Conservation (phyloP, 306 rosid genomes). For the Sesbania bispinosa region DNA sequence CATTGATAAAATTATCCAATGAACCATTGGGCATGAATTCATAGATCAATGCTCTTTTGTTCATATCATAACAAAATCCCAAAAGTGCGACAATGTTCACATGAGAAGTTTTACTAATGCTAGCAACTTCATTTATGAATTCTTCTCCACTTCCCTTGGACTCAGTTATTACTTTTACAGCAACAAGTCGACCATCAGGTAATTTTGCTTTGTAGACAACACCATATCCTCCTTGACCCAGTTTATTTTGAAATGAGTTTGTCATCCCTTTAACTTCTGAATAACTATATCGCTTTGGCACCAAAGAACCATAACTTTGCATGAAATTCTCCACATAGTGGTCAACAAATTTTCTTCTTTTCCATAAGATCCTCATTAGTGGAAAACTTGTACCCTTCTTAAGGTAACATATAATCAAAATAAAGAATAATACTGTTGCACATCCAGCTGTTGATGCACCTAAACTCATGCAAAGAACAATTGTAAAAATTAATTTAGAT, state of each 20-base stretch:
- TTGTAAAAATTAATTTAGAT: too few species aligned
- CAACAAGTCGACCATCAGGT: constrained; percentile 33
- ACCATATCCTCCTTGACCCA: constrained; percentile 52
- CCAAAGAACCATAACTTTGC: not conserved
- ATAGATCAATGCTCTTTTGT: constrained; percentile 40
- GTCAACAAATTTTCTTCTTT: not conserved
- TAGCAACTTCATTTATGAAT: constrained; percentile 44
- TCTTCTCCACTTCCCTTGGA: constrained; percentile 37
- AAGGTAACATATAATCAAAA: too few species aligned
- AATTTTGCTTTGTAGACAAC: constrained; percentile 37
- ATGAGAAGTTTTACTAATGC: constrained; percentile 42
- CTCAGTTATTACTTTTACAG: constrained; percentile 31
- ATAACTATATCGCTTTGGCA: constrained; percentile 27
- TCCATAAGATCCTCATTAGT: not conserved
- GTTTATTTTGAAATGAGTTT: too few species aligned
- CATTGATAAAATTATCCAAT: constrained; percentile 33
- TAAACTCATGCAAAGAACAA: too few species aligned
- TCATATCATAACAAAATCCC: constrained; percentile 34
- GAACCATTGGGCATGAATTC: constrained; percentile 46
- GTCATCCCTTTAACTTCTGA: too few species aligned
- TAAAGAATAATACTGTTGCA: too few species aligned
- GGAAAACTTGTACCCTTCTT: too few species aligned
- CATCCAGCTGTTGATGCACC: too few species aligned
- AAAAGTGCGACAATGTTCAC: constrained; percentile 37
- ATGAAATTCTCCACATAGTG: not conserved